Percentiles rank a stretch among this genome's conserved stretches.
Conservation (phyloP, 257 asterid genomes). For the Nicotiana knightiana region DNA sequence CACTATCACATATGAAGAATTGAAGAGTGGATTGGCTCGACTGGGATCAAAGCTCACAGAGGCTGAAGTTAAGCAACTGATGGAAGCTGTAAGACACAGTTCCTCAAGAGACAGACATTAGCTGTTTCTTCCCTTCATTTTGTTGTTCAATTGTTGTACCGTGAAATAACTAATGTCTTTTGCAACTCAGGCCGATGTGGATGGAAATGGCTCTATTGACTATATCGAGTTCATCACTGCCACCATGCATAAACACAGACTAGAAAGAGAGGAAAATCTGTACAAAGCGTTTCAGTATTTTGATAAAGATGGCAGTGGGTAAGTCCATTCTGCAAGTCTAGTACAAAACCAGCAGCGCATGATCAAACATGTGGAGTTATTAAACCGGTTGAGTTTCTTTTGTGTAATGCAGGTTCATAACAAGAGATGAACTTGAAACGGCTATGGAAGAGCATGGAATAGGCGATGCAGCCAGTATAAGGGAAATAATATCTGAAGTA, state of each 20-base stretch:
- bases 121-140: background rate
- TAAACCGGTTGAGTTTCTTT: background rate
- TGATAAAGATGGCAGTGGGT: conserved; percentile 81
- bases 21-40: conserved; percentile 63
- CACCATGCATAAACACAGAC: conserved; percentile 81
- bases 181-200: conserved; percentile 68
- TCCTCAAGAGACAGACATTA: background rate
- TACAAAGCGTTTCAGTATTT: conserved; percentile 69
- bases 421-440: conserved; percentile 70
- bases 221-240: conserved; percentile 81
- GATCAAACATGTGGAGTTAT: background rate
- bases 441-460: conserved; percentile 74
- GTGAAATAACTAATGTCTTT: background rate
- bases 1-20: conserved; percentile 75
- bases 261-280: conserved; percentile 69
- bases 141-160: background rate
- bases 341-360: background rate
- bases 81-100: conserved; percentile 69
- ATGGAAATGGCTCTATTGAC: conserved; percentile 82
- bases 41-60: conserved; percentile 82
- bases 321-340: conserved; percentile 12
- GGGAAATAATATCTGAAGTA: conserved; percentile 76
- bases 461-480: conserved; percentile 55
- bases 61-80: conserved; percentile 72
- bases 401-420: conserved; percentile 43